Evolutionary conservation across 805 yeast genomes (phyloP).

Genomic region (Ogataea corticis): DNA sequence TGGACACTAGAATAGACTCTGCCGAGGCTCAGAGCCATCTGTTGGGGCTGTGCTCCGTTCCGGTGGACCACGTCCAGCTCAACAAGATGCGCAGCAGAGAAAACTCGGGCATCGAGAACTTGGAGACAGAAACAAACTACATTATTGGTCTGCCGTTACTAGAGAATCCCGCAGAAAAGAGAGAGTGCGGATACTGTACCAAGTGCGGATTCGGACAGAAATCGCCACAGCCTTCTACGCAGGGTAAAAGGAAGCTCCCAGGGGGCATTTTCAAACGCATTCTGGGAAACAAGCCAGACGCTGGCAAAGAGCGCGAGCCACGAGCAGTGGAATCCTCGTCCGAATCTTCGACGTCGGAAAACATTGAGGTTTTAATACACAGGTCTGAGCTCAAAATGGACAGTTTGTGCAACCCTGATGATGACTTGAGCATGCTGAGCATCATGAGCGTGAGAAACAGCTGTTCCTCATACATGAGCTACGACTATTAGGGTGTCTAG

Average conservation of each 20-base stretch:
- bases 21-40: slow-evolving; percentile 27
- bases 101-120: slow-evolving; percentile 25
- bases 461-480: slow-evolving; percentile 21
- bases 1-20: slow-evolving; percentile 28
- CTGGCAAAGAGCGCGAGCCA: background rate
- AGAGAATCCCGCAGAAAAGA: slow-evolving; percentile 11
- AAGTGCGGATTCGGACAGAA: slow-evolving; percentile 28
- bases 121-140: slow-evolving; percentile 31
- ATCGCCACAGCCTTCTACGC: background rate
- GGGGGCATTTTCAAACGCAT: background rate
- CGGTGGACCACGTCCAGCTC: slow-evolving; percentile 36
- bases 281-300: background rate
- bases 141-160: slow-evolving; percentile 27
- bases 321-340: slow-evolving; percentile 9
- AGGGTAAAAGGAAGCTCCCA: background rate
- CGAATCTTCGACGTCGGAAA: slow-evolving; percentile 14
- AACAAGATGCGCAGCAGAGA: slow-evolving; percentile 32
- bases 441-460: slow-evolving; percentile 27
- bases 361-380: slow-evolving; percentile 23
- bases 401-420: slow-evolving; percentile 12
- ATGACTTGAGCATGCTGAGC: slow-evolving; percentile 27
- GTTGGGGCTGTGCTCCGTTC: slow-evolving; percentile 31
- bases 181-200: slow-evolving; percentile 31
- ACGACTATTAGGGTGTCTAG: slow-evolving; percentile 18
- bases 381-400: slow-evolving; percentile 13